Percentiles rank a stretch among this genome's conserved stretches.
phyloP scores from a whole-genome alignment of 768 basidiomycete species.

The Chalciporus piperatus region DNA sequence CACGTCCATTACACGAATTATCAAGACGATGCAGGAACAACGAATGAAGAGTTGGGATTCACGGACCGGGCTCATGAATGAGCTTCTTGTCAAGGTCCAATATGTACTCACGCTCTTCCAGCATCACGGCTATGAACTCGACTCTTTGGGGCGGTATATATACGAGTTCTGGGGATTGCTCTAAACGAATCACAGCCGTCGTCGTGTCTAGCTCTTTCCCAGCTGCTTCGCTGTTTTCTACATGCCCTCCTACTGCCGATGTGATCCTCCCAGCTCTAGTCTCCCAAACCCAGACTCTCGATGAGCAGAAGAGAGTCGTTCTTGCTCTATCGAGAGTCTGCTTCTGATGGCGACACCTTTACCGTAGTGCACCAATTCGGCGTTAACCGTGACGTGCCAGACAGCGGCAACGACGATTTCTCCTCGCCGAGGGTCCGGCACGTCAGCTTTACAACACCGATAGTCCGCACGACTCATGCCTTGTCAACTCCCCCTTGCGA shows the following conservation, averaged over 20 bases:
- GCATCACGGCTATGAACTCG: constrained; percentile 64
- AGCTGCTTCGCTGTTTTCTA: constrained; percentile 60
- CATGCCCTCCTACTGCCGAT: constrained; percentile 77
- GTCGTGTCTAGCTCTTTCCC: constrained; percentile 85
- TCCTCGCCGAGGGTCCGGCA: too few species aligned
- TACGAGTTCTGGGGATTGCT: background rate
- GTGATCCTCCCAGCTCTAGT: constrained; percentile 93
- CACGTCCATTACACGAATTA: constrained; percentile 62
- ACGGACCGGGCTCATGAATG: constrained; percentile 85
- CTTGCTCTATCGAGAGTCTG: too few species aligned
- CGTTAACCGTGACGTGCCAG: too few species aligned
- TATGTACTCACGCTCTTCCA: constrained; percentile 24
- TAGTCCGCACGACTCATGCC: too few species aligned
- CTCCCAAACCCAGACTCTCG: too few species aligned
- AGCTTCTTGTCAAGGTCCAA: constrained; percentile 40
- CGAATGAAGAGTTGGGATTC: constrained; percentile 95
- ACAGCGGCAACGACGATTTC: too few species aligned
- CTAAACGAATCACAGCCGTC: constrained; percentile 40
- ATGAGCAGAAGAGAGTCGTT: too few species aligned
- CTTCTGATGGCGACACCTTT: too few species aligned
- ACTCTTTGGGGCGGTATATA: constrained; percentile 60
- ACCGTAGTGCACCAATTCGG: too few species aligned
- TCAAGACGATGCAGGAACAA: constrained; percentile 75
- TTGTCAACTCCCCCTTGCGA: constrained; percentile 79
- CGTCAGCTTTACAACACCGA: too few species aligned